phyloP scores from a whole-genome alignment of 2,329 filamentous ascomycete genomes.

The Fusarium metavorans region DNA sequence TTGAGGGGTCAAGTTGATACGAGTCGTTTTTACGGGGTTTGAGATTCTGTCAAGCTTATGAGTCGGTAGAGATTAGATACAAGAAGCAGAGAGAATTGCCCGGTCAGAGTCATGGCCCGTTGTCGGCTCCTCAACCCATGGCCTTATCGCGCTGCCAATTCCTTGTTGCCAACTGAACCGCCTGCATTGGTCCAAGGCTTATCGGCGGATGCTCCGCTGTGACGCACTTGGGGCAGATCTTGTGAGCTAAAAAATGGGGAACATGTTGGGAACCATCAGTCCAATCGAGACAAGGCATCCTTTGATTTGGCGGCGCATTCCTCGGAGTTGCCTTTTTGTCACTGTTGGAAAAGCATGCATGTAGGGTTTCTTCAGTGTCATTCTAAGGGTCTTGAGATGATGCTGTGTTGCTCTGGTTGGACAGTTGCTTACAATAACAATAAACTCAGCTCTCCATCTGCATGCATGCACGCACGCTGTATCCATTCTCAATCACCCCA shows the following conservation, averaged over 20 bases:
- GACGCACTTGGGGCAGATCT: slow-evolving; percentile 40
- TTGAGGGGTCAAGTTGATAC: background rate
- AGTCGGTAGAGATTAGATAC: background rate
- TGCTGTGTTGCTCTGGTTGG: background rate
- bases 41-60: background rate
- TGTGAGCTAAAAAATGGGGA: slow-evolving; percentile 45
- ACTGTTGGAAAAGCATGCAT: background rate
- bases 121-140: slow-evolving; percentile 28
- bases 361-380: slow-evolving; percentile 14
- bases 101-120: slow-evolving; percentile 17
- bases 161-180: slow-evolving; percentile 33
- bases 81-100: slow-evolving; percentile 2
- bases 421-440: background rate
- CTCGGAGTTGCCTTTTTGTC: background rate
- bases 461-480: background rate
- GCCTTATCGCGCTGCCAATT: slow-evolving; percentile 30
- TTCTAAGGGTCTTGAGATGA: background rate
- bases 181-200: slow-evolving; percentile 43
- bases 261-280: background rate
- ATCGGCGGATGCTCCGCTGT: slow-evolving; percentile 34
- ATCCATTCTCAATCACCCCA: background rate
- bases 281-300: background rate
- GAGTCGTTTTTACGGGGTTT: background rate
- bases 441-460: background rate
- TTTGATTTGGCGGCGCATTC: background rate